A percentile compares a stretch with the other conserved stretches of the same genome.
These are phyloP conservation scores for Ogataea nakhonphanomensis DNA, from an alignment of 805 yeast species.

Conservation along the genomic window DNA sequence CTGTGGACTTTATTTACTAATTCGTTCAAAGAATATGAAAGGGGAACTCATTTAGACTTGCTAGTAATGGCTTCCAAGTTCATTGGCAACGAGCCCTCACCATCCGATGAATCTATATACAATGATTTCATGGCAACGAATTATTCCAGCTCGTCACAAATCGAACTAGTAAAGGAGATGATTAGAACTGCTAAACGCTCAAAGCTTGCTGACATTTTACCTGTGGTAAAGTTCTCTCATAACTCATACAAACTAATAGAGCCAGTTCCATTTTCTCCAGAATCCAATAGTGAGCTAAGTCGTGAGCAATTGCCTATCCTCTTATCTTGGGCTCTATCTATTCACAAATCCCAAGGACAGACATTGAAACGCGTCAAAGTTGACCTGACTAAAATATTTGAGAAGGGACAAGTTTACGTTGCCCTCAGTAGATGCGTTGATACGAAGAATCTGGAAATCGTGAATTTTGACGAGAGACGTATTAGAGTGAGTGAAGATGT, in stretches of 20 bases:
- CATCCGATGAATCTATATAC: slow-evolving; percentile 19
- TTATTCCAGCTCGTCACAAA: slow-evolving; percentile 2
- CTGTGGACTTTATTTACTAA: slow-evolving; percentile 27
- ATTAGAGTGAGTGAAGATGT: slow-evolving; percentile 62
- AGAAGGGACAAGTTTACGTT: slow-evolving; percentile 81
- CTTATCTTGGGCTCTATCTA: slow-evolving; percentile 79
- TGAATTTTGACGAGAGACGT: slow-evolving; percentile 56
- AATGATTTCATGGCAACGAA: slow-evolving; percentile 16
- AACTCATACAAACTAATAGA: slow-evolving; percentile 31
- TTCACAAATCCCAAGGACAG: slow-evolving; percentile 85
- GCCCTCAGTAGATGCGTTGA: slow-evolving; percentile 77
- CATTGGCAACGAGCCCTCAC: slow-evolving; percentile 13
- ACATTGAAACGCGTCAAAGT: slow-evolving; percentile 69
- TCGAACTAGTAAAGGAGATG: slow-evolving; percentile 16
- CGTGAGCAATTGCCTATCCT: slow-evolving; percentile 66
- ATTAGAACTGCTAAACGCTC: slow-evolving; percentile 24
- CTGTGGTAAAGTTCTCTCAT: slow-evolving; percentile 46
- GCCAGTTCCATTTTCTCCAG: slow-evolving; percentile 36
- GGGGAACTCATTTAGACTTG: slow-evolving; percentile 15
- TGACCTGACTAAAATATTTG: slow-evolving; percentile 63
- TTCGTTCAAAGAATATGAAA: slow-evolving; percentile 26
- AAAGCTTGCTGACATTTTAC: slow-evolving; percentile 28
- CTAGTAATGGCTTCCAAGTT: slow-evolving; percentile 16
- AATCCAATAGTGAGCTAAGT: slow-evolving; percentile 26
- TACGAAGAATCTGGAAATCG: slow-evolving; percentile 60